Evolutionary conservation across 192 early-diverging fungal genomes (phyloP), one percentile per base, ranked within the genome.

Genomic region (Glomus cerebriforme): DNA sequence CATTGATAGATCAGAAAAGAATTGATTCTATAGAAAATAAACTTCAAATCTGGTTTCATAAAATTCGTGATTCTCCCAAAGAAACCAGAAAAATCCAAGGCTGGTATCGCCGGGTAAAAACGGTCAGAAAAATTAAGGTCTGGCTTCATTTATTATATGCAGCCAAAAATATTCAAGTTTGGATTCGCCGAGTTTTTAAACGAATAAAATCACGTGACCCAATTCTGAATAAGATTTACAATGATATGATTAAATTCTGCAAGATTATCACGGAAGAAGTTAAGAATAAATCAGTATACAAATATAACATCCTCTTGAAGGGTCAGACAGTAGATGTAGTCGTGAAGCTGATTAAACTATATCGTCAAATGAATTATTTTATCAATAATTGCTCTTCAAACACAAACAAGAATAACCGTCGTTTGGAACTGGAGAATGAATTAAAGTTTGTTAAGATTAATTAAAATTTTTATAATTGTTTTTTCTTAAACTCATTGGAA

Each of bases 141-240:
- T 39, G 37, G 37, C 7, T 39, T 39, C 37, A 39, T 39, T 9
- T 9, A 9, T 8, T 39, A 39, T 7, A 39, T 9, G 37, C 37
- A 9, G 37, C 9, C 37, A 39, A 39, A 39, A 39, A 39, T 9
- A 39, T 39, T 39, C 37, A 39, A 39, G 9, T 1, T 7, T 39
- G 37, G 73, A 17, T 75, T 37, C 29, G 19, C 5, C 27, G 59
- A 13, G 12, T 26, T 75, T 35, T 26, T 22, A 17, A 60, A 34
- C 59, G 73, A n/a, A 2, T 60, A 22, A 75, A 75, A 47, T 75
- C 73, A 17, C 73, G 73, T 39, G 73, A 75, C 60, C 31, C 32
- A 22, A 32, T 32, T 22, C 24, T 60, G 24, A 35, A 75, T 22
- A 60, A 32, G 7, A n/a, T 62, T n/a, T 75, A 60, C 22, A 62